phyloP scores from a whole-genome alignment of 345 rosid genomes.

The Syzygium aqueum region DNA sequence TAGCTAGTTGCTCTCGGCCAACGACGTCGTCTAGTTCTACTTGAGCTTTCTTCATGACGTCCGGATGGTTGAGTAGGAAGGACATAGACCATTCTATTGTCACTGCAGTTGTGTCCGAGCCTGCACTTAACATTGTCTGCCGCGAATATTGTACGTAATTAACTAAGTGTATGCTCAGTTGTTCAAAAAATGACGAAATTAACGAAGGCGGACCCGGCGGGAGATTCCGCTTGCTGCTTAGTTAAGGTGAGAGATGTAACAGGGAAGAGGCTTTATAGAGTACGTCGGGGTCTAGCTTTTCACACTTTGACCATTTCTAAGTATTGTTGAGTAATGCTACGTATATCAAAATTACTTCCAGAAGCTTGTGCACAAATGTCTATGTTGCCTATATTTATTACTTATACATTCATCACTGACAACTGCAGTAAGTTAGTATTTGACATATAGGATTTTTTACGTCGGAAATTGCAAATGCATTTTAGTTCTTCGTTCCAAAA shows the following conservation, averaged over 20 bases:
- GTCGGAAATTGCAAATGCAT: too few relatives aligned
- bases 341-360: too few relatives aligned
- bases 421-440: too few relatives aligned
- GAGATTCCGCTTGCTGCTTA: slow-evolving; percentile 13
- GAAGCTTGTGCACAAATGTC: too few relatives aligned
- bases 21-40: slow-evolving; percentile 3
- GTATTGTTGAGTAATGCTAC: too few relatives aligned
- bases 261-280: neutral
- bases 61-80: slow-evolving; percentile 12
- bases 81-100: slow-evolving; percentile 21
- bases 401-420: too few relatives aligned
- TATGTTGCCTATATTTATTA: too few relatives aligned
- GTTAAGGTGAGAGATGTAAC: neutral
- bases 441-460: too few relatives aligned
- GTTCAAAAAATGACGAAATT: neutral
- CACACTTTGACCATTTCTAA: neutral
- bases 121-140: slow-evolving; percentile 11
- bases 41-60: slow-evolving; percentile 4
- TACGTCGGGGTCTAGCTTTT: neutral
- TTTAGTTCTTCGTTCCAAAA: too few relatives aligned
- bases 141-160: neutral
- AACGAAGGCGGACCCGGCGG: slow-evolving; percentile 35
- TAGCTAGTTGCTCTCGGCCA: slow-evolving; percentile 4
- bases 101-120: slow-evolving; percentile 6
- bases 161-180: neutral